Percentiles rank a stretch among this genome's conserved stretches.
Evolutionary conservation across 2,329 filamentous ascomycete genomes (phyloP).

Genomic region (Ophiostoma ips): DNA sequence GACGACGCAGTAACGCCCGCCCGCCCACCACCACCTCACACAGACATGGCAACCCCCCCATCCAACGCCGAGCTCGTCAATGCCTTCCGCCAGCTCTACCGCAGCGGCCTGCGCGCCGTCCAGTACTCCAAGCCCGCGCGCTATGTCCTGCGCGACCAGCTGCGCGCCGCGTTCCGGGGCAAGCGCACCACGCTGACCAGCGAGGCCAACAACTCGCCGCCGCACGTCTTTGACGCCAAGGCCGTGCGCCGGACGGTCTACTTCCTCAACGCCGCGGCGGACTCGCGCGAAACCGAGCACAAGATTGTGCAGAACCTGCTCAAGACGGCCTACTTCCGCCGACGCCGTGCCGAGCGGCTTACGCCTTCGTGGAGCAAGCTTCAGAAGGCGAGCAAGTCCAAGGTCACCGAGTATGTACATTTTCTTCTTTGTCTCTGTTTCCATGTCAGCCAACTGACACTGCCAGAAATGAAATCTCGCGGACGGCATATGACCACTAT

Average conservation of each 20-base stretch:
- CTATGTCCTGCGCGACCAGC: constrained; percentile 43
- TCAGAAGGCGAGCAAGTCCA: constrained; percentile 2
- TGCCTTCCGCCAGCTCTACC: constrained; percentile 58
- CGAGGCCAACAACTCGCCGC: constrained; percentile 17
- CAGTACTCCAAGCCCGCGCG: constrained; percentile 58
- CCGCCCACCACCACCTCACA: background rate
- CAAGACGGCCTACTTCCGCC: constrained; percentile 29
- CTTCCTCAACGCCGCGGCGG: constrained; percentile 54
- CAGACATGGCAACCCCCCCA: constrained; percentile 12
- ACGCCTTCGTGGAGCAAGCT: constrained; percentile 17
- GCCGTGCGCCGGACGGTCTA: constrained; percentile 51
- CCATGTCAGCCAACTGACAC: background rate
- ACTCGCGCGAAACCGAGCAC: constrained; percentile 55
- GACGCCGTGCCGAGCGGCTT: constrained; percentile 15
- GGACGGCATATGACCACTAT: constrained; percentile 42
- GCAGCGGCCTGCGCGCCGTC: constrained; percentile 52
- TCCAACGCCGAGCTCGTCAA: constrained; percentile 35
- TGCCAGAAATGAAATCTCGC: constrained; percentile 9
- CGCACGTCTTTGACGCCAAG: constrained; percentile 30
- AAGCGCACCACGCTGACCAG: constrained; percentile 5
- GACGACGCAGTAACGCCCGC: too few relatives aligned
- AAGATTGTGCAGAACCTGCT: constrained; percentile 56
- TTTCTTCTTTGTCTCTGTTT: background rate
- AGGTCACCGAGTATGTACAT: background rate
- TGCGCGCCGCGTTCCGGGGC: constrained; percentile 43